Evolutionary conservation across 768 basidiomycete species (phyloP).

Genomic region (Lenzites betulinus): DNA sequence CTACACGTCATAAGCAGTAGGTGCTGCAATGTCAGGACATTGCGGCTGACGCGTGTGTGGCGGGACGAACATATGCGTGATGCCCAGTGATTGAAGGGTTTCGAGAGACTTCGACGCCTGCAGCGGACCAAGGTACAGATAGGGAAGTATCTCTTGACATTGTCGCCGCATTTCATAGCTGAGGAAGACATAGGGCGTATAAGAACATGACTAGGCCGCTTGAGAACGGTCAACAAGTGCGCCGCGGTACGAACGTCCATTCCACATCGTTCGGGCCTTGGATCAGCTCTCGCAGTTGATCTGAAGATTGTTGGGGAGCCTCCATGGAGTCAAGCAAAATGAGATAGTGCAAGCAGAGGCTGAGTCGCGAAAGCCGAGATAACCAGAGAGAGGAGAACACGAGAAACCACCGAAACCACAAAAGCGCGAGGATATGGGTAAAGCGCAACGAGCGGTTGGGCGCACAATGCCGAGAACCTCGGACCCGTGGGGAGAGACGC

Average conservation of each 20-base stretch:
- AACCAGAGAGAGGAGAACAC: neutral
- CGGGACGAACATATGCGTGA: slow-evolving; percentile 77
- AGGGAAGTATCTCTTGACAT: slow-evolving; percentile 88
- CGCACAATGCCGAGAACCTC: slow-evolving; percentile 7
- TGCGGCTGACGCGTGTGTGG: neutral
- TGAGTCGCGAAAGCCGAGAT: neutral
- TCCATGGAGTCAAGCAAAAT: slow-evolving; percentile 1
- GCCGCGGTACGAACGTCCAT: slow-evolving; percentile 62
- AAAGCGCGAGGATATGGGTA: neutral
- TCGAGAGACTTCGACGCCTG: slow-evolving; percentile 84
- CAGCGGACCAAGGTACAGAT: slow-evolving; percentile 83
- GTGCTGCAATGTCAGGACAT: neutral
- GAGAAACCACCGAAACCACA: neutral
- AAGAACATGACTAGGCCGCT: neutral
- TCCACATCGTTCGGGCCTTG: slow-evolving; percentile 83
- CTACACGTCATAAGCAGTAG: slow-evolving; percentile 38
- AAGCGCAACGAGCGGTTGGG: slow-evolving; percentile 3
- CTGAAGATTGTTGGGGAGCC: slow-evolving; percentile 20
- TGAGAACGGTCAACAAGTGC: neutral
- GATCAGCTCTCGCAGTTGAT: slow-evolving; percentile 59
- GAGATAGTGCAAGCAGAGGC: neutral
- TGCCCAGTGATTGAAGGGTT: slow-evolving; percentile 58
- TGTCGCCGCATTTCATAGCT: slow-evolving; percentile 97
- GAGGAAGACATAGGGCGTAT: neutral
- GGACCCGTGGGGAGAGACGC: neutral